phyloP scores from a whole-genome alignment of 164 flowering plant species.

The Litsea cubeba region DNA sequence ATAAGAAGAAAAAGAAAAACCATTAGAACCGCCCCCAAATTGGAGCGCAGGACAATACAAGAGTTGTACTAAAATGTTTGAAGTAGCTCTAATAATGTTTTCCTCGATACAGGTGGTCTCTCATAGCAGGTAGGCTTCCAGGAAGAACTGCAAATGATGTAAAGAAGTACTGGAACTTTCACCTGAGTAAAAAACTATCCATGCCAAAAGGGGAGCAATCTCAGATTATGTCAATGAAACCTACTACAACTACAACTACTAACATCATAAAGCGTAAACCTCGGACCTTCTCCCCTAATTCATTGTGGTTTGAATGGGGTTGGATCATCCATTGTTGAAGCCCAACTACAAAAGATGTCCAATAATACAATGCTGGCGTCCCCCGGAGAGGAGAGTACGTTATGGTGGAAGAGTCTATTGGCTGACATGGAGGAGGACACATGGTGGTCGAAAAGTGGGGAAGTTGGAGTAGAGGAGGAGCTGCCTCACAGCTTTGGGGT shows the following conservation, averaged over 20 bases:
- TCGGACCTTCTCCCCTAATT: constrained; percentile 5
- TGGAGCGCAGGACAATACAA: no score
- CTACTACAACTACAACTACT: neutral
- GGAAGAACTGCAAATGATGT: constrained; percentile 15
- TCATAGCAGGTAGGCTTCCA: constrained; percentile 20
- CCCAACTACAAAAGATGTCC: neutral
- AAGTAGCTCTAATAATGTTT: no score
- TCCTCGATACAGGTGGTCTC: constrained; percentile 8
- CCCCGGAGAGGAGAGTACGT: neutral
- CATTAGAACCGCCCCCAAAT: no score
- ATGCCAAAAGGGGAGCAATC: no score
- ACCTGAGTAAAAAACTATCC: neutral
- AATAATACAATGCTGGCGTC: neutral
- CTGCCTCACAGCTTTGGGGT: neutral
- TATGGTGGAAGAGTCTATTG: constrained; percentile 3
- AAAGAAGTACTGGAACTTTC: constrained; percentile 14
- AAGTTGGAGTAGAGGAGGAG: neutral
- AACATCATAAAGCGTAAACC: constrained; percentile 10
- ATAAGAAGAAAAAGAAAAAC: no score
- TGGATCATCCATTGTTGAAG: neutral
- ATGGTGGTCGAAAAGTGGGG: no score
- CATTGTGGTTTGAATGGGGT: neutral
- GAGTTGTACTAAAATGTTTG: no score
- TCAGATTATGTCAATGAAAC: no score
- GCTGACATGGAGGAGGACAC: neutral